A percentile compares a stretch with the other conserved stretches of the same genome.
These are phyloP conservation scores for Podaxis carcinomalis DNA, from an alignment of 768 basidiomycete species.

Conservation along the genomic window DNA sequence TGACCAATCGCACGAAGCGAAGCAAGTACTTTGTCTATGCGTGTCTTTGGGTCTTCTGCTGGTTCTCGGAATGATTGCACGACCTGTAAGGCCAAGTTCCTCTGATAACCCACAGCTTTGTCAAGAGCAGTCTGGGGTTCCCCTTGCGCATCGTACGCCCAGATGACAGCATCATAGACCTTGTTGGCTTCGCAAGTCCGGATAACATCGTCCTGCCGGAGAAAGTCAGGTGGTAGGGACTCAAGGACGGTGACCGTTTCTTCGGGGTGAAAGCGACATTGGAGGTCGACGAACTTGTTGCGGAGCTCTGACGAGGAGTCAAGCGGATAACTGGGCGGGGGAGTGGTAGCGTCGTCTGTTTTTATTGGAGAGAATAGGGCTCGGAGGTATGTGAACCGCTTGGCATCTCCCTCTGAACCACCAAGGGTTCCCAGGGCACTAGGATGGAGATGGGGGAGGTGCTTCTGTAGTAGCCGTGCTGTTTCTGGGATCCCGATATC, in stretches of 20 bases:
- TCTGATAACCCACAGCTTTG: conserved; percentile 60
- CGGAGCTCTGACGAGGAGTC: conserved; percentile 49
- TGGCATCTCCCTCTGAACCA: conserved; percentile 35
- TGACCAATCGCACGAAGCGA: conserved; percentile 55
- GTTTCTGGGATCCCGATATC: conserved; percentile 58
- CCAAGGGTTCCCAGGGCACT: conserved; percentile 51
- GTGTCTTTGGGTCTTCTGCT: conserved; percentile 23
- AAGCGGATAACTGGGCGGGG: conserved; percentile 29
- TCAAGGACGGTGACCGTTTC: conserved; percentile 60
- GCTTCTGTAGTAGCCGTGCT: conserved; percentile 67
- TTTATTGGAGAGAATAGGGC: conserved; percentile 51
- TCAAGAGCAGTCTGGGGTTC: conserved; percentile 60
- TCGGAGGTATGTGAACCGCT: conserved; percentile 74
- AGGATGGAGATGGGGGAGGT: conserved; percentile 63
- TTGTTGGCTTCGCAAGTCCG: conserved; percentile 61
- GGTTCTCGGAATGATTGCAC: conserved; percentile 37
- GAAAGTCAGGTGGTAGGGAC: conserved; percentile 42
- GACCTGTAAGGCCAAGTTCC: conserved; percentile 26
- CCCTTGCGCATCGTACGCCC: conserved; percentile 68
- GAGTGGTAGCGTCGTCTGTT: conserved; percentile 33
- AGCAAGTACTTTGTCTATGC: conserved; percentile 34
- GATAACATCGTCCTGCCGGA: conserved; percentile 56
- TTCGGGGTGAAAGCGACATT: conserved; percentile 67
- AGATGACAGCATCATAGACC: conserved; percentile 76
- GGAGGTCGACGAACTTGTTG: conserved; percentile 63